phyloP scores from a whole-genome alignment of 2,329 filamentous ascomycete genomes.

The Aquanectria penicillioides region DNA sequence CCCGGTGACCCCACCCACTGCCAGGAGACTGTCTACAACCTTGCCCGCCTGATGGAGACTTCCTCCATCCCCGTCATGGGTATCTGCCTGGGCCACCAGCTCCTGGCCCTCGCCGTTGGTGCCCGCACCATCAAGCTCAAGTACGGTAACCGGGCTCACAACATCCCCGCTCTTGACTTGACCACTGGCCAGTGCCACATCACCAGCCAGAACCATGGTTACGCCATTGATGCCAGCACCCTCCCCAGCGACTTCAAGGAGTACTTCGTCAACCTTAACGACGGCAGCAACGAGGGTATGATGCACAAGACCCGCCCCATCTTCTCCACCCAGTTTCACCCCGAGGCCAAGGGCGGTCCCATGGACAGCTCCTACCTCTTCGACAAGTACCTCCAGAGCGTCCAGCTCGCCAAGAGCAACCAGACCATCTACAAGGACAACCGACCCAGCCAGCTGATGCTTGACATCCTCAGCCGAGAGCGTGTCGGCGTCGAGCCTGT shows the following conservation, averaged over 20 bases:
- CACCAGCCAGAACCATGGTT: constrained; percentile 98
- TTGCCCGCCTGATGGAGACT: constrained; percentile 88
- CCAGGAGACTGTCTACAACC: constrained; percentile 92
- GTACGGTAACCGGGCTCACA: constrained; percentile 98
- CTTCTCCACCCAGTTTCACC: constrained; percentile 99
- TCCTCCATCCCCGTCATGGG: constrained; percentile 95
- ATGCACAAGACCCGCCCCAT: constrained; percentile 96
- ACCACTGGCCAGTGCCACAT: constrained; percentile 98
- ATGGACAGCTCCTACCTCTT: constrained; percentile 97
- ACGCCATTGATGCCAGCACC: constrained; percentile 88
- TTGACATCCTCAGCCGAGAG: constrained; percentile 93
- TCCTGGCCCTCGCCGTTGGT: constrained; percentile 88
- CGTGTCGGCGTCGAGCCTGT: constrained; percentile 85
- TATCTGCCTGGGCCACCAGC: constrained; percentile 95
- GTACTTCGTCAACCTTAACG: constrained; percentile 98
- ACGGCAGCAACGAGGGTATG: constrained; percentile 96
- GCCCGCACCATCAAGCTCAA: constrained; percentile 95
- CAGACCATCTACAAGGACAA: constrained; percentile 85
- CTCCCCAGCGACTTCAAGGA: constrained; percentile 91
- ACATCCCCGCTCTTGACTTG: constrained; percentile 94
- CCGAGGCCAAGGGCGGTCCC: constrained; percentile 96
- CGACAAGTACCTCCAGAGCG: constrained; percentile 93
- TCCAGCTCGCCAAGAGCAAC: constrained; percentile 87
- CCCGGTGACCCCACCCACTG: constrained; percentile 98
- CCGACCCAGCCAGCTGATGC: constrained; percentile 85